Base-by-base conservation (phyloP, 495 filamentous ascomycete genomes). In the Penicillium crystallinum region DNA sequence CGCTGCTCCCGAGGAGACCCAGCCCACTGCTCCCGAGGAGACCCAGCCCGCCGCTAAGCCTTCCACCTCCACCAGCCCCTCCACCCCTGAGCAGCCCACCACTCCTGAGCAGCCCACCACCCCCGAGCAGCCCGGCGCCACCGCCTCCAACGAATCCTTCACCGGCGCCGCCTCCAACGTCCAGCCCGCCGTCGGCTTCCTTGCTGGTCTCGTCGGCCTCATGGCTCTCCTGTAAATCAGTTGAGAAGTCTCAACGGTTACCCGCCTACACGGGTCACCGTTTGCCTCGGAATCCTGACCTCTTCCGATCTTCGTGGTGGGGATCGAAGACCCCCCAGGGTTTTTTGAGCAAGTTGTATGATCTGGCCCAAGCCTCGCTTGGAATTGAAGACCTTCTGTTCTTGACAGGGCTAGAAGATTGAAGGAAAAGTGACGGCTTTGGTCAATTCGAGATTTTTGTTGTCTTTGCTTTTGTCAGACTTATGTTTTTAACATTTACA, bases 171-270 rank as follows among this genome's bases (percentile, higher is more conserved):
- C 65, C 37, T 59, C 62, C 49, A 65, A 21, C 55, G 50, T 66
- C 53, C 61, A 69, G 64, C 71, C 71, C 46, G 57, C 64, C 34
- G 66, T 49, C 46, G 68, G 71, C 38, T 45, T 74, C 52, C 60
- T 74, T 46, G 64, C 66, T 53, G 71, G 63, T 56, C 46, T 74
- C 38, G 65, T 72, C 60, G 69, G 60, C 22, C 21, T 70, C 53
- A 71, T 74, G 68, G 66, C 64, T 55, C 52, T 74, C 40, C 64
- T 74, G 52, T 74, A 71, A 66, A 65, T 52, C 41, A 52, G 51
- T 53, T 51, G 49, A 49, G 50, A 23, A 46, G 6, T 17, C 30
- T 29, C 40, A 46, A 53, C 34, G 8, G 17, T 6, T 3, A 18
- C 22, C 53, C 46, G 42, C 27, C 36, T 39, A 36, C n/a, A n/a